Evolutionary conservation across 768 basidiomycete species (phyloP).

Genomic region (Mycena epipterygia): DNA sequence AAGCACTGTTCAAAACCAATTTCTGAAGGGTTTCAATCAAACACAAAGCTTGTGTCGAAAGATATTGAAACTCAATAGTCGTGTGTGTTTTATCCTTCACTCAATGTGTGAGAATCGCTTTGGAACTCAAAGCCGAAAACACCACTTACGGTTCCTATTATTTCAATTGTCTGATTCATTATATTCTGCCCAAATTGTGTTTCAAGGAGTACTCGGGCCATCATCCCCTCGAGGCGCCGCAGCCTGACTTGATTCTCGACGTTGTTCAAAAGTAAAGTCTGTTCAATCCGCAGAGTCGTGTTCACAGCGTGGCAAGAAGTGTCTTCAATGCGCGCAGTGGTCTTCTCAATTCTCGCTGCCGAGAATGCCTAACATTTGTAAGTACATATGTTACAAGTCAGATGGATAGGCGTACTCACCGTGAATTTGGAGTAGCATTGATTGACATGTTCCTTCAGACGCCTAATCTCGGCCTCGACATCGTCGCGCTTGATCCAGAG

Average conservation of each 20-base stretch:
- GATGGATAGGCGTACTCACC: neutral
- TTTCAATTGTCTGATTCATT: constrained; percentile 1
- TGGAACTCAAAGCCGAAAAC: no score
- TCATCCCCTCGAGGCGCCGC: neutral
- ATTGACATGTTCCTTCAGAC: constrained; percentile 27
- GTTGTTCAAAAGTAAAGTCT: neutral
- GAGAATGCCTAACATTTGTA: neutral
- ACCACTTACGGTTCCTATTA: constrained; percentile 12
- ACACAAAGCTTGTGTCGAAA: neutral
- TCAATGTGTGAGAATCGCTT: no score
- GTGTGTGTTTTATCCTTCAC: neutral
- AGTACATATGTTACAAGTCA: neutral
- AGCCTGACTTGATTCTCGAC: neutral
- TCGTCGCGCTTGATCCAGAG: constrained; percentile 31
- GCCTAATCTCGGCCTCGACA: constrained; percentile 16
- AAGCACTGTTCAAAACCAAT: neutral
- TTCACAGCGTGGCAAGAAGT: neutral
- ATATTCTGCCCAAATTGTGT: neutral
- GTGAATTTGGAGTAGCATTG: constrained; percentile 25
- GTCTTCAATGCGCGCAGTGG: neutral
- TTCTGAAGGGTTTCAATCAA: neutral
- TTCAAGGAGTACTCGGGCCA: neutral
- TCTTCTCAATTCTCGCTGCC: neutral
- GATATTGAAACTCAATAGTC: neutral
- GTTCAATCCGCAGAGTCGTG: constrained; percentile 17